Conservation (phyloP, 768 basidiomycete genomes). For the Coprinellus micaceus region DNA sequence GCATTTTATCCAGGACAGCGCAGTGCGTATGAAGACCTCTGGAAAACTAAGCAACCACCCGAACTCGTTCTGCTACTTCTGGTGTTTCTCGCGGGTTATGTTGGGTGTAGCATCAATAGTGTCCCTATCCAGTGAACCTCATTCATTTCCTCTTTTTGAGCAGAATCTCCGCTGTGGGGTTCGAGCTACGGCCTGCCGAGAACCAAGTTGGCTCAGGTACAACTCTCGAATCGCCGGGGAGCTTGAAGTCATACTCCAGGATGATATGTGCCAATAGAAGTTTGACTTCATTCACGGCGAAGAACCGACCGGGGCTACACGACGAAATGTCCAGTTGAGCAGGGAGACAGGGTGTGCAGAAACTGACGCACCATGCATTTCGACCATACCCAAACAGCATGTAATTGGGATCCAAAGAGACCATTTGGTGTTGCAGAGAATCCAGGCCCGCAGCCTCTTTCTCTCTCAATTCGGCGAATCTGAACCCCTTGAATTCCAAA, state of each 20-base stretch:
- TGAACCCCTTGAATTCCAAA: constrained; percentile 31
- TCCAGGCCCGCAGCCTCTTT: constrained; percentile 6
- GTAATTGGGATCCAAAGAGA: constrained; percentile 27
- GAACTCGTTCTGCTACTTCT: no score
- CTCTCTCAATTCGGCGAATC: constrained; percentile 27
- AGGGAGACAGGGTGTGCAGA: no score
- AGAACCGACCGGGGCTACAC: constrained; percentile 34
- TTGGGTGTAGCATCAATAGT: no score
- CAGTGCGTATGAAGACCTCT: no score
- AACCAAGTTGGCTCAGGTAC: background rate
- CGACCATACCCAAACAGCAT: constrained; percentile 38
- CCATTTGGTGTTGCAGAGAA: constrained; percentile 29
- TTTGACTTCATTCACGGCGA: constrained; percentile 40
- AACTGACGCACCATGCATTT: constrained; percentile 25
- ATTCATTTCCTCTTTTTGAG: constrained; percentile 9
- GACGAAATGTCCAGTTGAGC: background rate
- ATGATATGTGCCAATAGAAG: constrained; percentile 40
- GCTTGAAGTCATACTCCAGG: constrained; percentile 34
- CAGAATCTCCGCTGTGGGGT: constrained; percentile 6
- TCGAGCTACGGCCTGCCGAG: background rate
- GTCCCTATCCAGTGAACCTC: no score
- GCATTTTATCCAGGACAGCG: no score
- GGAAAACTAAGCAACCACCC: no score
- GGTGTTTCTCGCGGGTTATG: no score
- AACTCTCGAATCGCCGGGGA: constrained; percentile 9